Percentiles rank a stretch among this genome's conserved stretches.
phyloP scores from a whole-genome alignment of 2,329 filamentous ascomycete species.

The Alternaria dauci region DNA sequence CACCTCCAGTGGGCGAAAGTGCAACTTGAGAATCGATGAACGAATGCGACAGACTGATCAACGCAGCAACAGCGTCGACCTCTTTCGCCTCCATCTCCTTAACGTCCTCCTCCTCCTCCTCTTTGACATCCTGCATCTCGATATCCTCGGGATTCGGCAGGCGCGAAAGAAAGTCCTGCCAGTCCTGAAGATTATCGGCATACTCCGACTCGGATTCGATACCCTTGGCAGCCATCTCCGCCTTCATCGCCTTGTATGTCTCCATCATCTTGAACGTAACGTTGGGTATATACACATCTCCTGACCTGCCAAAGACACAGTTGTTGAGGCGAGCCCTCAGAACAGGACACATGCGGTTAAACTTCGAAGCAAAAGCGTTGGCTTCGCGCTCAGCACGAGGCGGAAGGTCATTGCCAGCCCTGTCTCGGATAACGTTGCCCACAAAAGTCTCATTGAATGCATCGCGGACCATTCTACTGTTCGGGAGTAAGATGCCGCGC shows the following conservation, averaged over 20 bases:
- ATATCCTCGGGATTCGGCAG: neutral
- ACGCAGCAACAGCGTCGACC: slow-evolving; percentile 6
- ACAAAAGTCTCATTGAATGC: slow-evolving; percentile 30
- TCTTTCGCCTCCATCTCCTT: neutral
- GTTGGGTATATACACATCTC: slow-evolving; percentile 18
- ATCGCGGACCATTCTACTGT: slow-evolving; percentile 3
- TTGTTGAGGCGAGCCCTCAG: slow-evolving; percentile 9
- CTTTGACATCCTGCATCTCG: neutral
- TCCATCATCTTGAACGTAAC: slow-evolving; percentile 22
- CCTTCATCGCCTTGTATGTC: slow-evolving; percentile 18
- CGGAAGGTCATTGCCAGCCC: neutral
- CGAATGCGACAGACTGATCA: slow-evolving; percentile 7
- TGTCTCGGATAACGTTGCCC: slow-evolving; percentile 10
- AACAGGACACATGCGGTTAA: slow-evolving; percentile 19
- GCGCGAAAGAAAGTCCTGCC: slow-evolving; percentile 11
- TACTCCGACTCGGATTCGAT: slow-evolving; percentile 4
- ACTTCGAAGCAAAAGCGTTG: slow-evolving; percentile 28
- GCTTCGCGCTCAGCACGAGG: slow-evolving; percentile 9
- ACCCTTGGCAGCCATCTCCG: slow-evolving; percentile 4
- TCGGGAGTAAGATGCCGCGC: slow-evolving; percentile 20
- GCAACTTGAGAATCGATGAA: neutral
- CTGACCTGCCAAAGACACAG: slow-evolving; percentile 13
- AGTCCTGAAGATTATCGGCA: slow-evolving; percentile 12
- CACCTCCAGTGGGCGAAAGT: neutral
- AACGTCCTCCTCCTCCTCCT: neutral